Conservation (phyloP, 2,329 filamentous ascomycete genomes). For the Setomelanomma holmii region DNA sequence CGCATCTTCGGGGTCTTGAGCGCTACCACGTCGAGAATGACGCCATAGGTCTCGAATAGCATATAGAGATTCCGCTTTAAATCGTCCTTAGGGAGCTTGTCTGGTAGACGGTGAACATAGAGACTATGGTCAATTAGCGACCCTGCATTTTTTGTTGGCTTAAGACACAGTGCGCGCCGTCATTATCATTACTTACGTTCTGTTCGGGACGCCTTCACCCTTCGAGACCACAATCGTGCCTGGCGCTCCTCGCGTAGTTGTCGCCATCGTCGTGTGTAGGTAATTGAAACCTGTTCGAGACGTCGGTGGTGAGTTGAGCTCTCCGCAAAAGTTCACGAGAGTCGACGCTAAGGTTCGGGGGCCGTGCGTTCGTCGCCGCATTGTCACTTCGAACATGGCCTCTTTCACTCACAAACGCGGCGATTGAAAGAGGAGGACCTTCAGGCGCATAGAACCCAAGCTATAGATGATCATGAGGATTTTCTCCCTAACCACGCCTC, state of each 20-base stretch:
- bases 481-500: not conserved
- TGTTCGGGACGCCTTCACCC: slow-evolving; percentile 32
- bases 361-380: slow-evolving; percentile 26
- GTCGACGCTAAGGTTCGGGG: slow-evolving; percentile 24
- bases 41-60: slow-evolving; percentile 91
- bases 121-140: slow-evolving; percentile 62
- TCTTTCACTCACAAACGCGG: slow-evolving; percentile 2
- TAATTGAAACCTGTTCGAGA: slow-evolving; percentile 9
- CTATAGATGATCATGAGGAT: slow-evolving; percentile 4
- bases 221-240: slow-evolving; percentile 26
- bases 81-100: slow-evolving; percentile 89
- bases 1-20: slow-evolving; percentile 92
- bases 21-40: slow-evolving; percentile 89
- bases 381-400: slow-evolving; percentile 2
- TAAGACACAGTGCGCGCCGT: not conserved
- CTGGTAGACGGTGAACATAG: slow-evolving; percentile 87
- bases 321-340: slow-evolving; percentile 34
- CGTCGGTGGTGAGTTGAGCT: slow-evolving; percentile 24
- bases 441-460: not conserved
- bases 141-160: slow-evolving; percentile 6
- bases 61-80: slow-evolving; percentile 87
- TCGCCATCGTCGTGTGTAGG: slow-evolving; percentile 35
- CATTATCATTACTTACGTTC: slow-evolving; percentile 37
- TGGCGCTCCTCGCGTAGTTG: slow-evolving; percentile 31
- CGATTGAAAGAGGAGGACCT: not conserved